phyloP scores from a whole-genome alignment of 805 yeast genomes.

The Alloascoidea africana region DNA sequence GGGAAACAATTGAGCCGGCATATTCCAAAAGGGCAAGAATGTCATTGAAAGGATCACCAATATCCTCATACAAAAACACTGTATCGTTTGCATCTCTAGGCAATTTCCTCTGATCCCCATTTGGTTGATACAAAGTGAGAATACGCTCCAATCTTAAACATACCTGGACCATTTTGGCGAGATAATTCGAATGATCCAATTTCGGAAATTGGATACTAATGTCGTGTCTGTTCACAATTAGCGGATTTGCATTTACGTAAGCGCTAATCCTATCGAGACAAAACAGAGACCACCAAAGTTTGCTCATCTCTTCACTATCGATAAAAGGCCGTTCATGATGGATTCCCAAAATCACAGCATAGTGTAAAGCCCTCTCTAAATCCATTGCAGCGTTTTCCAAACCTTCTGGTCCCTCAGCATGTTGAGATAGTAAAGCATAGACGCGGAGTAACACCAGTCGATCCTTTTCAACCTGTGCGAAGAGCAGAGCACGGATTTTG shows the following conservation, averaged over 20 bases:
- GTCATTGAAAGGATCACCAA: slow-evolving; percentile 12
- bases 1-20: slow-evolving; percentile 17
- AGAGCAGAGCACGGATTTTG: slow-evolving; percentile 21
- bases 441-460: slow-evolving; percentile 20
- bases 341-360: slow-evolving; percentile 22
- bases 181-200: slow-evolving; percentile 13
- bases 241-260: slow-evolving; percentile 23
- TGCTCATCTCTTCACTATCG: slow-evolving; percentile 15
- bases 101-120: slow-evolving; percentile 13
- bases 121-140: slow-evolving; percentile 22
- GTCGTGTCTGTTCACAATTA: slow-evolving; percentile 23
- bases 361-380: slow-evolving; percentile 21
- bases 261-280: slow-evolving; percentile 24
- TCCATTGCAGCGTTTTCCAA: slow-evolving; percentile 22
- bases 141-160: slow-evolving; percentile 21
- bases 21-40: slow-evolving; percentile 15
- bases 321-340: slow-evolving; percentile 22
- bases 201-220: slow-evolving; percentile 19
- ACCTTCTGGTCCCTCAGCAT: slow-evolving; percentile 24
- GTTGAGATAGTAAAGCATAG: slow-evolving; percentile 21
- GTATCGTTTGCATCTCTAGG: slow-evolving; percentile 15
- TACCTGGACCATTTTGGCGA: slow-evolving; percentile 18
- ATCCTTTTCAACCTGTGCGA: slow-evolving; percentile 23
- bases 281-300: slow-evolving; percentile 25
- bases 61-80: slow-evolving; percentile 12